Conservation (phyloP, 2,329 filamentous ascomycete species). For the Aulographum hederae region DNA sequence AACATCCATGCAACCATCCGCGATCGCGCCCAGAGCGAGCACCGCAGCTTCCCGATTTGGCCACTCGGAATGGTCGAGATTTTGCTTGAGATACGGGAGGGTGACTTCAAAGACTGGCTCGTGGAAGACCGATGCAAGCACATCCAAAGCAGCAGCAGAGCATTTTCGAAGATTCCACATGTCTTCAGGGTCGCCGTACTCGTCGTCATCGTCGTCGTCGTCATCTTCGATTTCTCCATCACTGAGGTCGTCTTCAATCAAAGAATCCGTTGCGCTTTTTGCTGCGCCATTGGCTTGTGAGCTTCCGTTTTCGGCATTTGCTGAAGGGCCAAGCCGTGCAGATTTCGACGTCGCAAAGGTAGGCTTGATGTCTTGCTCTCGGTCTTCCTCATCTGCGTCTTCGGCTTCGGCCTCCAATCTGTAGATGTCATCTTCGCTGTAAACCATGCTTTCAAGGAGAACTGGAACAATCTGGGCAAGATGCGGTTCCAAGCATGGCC, state of each 20-base stretch:
- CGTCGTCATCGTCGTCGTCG: constrained; percentile 48
- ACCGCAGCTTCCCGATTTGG: constrained; percentile 85
- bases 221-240: constrained; percentile 71
- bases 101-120: constrained; percentile 79
- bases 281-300: constrained; percentile 27
- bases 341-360: constrained; percentile 61
- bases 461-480: constrained; percentile 77
- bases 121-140: constrained; percentile 81
- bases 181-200: constrained; percentile 62
- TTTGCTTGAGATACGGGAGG: constrained; percentile 78
- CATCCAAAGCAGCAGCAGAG: constrained; percentile 85
- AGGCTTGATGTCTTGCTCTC: constrained; percentile 78
- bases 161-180: constrained; percentile 93
- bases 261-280: constrained; percentile 22
- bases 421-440: constrained; percentile 82
- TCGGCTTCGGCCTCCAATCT: constrained; percentile 68
- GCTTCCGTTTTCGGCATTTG: constrained; percentile 18
- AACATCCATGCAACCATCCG: constrained; percentile 80
- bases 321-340: constrained; percentile 37
- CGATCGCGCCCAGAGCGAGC: constrained; percentile 81
- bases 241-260: constrained; percentile 57
- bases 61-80: constrained; percentile 80
- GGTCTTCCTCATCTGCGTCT: constrained; percentile 83
- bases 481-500: constrained; percentile 57
- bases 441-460: constrained; percentile 86